Evolutionary conservation across 257 asterid genomes (phyloP).

Genomic region (Solanum lycopersicoides): DNA sequence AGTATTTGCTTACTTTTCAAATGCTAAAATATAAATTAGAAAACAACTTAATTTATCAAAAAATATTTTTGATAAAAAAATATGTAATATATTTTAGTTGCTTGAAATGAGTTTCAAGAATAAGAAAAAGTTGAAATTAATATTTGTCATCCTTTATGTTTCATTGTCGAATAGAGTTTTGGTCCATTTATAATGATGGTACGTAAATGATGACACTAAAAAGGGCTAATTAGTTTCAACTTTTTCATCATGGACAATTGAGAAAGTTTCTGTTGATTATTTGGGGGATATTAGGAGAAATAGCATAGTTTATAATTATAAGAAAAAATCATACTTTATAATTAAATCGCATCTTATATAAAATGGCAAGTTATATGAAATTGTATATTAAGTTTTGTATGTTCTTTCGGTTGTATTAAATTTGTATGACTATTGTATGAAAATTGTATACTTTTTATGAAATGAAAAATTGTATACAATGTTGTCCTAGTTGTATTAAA

Average conservation of each 20-base stretch:
- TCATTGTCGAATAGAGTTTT: neutral
- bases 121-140: neutral
- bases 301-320: neutral
- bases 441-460: no score
- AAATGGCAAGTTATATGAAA: no score
- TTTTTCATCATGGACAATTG: neutral
- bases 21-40: neutral
- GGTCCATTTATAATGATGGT: neutral
- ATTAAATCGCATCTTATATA: no score
- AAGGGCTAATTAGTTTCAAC: neutral
- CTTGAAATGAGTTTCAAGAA: neutral
- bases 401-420: no score
- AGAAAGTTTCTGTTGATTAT: neutral
- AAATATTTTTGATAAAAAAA: no score
- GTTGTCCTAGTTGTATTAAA: neutral
- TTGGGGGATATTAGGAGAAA: neutral
- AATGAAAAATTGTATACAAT: neutral
- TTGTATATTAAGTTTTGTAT: no score
- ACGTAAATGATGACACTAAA: neutral
- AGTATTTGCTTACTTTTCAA: no score
- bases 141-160: neutral
- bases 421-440: neutral
- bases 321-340: no score
- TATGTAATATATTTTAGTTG: neutral
- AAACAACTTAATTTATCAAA: no score